A percentile compares a stretch with the other conserved stretches of the same genome.
Conservation (phyloP, 768 basidiomycete species). For the Sarcomyxa edulis region DNA sequence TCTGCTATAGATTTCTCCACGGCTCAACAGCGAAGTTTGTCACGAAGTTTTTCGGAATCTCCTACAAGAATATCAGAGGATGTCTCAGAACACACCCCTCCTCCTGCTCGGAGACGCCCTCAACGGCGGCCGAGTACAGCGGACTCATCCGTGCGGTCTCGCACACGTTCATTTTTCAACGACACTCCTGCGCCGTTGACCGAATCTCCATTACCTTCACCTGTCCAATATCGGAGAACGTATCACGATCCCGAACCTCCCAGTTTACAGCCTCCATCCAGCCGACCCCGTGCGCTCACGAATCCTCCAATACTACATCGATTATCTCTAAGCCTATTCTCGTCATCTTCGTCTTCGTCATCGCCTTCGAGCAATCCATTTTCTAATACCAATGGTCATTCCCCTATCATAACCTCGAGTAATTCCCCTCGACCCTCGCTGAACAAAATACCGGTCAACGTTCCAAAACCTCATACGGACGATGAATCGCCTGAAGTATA, state of each 20-base stretch:
- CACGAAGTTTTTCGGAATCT: conserved; percentile 39
- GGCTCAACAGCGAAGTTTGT: conserved; percentile 23
- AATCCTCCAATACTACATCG: conserved; percentile 70
- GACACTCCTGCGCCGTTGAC: conserved; percentile 15
- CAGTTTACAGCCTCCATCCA: conserved; percentile 14
- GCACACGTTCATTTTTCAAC: conserved; percentile 23
- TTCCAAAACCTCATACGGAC: conserved; percentile 45
- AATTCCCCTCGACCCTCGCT: conserved; percentile 42
- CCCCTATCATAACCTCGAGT: conserved; percentile 10
- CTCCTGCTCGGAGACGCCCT: neutral
- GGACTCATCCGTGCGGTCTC: conserved; percentile 20
- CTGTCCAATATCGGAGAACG: conserved; percentile 10
- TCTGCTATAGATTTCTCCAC: conserved; percentile 3
- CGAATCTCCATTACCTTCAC: conserved; percentile 10
- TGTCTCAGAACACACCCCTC: conserved; percentile 2
- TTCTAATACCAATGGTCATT: conserved; percentile 10
- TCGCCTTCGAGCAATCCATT: conserved; percentile 20
- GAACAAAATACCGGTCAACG: conserved; percentile 35
- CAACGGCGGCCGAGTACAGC: conserved; percentile 40
- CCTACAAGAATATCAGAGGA: no score
- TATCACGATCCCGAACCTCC: conserved; percentile 3
- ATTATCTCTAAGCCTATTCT: conserved; percentile 62
- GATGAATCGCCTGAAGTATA: conserved; percentile 72
- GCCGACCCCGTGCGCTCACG: conserved; percentile 42
- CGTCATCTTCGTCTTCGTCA: conserved; percentile 36